Evolutionary conservation across 371 early-diverging fungal genomes (phyloP).

Genomic region (Mortierella sp.): DNA sequence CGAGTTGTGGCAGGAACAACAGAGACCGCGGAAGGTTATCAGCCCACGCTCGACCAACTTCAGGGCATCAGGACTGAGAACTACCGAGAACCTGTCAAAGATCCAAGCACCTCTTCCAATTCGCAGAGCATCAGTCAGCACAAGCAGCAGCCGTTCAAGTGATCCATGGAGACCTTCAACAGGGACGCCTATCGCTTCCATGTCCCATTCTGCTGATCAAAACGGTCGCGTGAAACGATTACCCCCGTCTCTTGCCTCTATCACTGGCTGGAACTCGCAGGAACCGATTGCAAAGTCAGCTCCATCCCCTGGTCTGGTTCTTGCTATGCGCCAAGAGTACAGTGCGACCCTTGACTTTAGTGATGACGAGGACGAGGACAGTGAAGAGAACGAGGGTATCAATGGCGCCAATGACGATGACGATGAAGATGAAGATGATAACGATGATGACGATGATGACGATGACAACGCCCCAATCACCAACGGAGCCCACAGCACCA

Average conservation of each 20-base stretch:
- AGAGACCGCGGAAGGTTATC: not conserved
- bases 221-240: not conserved
- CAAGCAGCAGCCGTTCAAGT: conserved; percentile 7
- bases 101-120: conserved; percentile 12
- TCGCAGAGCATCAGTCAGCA: not conserved
- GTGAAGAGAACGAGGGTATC: not conserved
- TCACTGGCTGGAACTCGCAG: conserved; percentile 1
- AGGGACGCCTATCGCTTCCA: not conserved
- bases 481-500: not conserved
- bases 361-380: conserved; percentile 6
- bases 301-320: conserved; percentile 9
- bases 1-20: not conserved
- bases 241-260: conserved; percentile 2
- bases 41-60: not conserved
- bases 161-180: not conserved
- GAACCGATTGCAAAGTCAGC: not conserved
- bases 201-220: not conserved
- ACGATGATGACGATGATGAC: conserved; percentile 1
- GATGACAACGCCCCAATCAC: not conserved
- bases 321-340: conserved; percentile 19
- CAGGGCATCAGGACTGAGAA: not conserved
- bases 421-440: conserved; percentile 5
- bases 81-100: conserved; percentile 10
- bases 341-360: conserved; percentile 17
- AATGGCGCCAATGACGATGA: conserved; percentile 1